Evolutionary conservation across 2,329 filamentous ascomycete species (phyloP).

Genomic region (Aspergillus fructus): DNA sequence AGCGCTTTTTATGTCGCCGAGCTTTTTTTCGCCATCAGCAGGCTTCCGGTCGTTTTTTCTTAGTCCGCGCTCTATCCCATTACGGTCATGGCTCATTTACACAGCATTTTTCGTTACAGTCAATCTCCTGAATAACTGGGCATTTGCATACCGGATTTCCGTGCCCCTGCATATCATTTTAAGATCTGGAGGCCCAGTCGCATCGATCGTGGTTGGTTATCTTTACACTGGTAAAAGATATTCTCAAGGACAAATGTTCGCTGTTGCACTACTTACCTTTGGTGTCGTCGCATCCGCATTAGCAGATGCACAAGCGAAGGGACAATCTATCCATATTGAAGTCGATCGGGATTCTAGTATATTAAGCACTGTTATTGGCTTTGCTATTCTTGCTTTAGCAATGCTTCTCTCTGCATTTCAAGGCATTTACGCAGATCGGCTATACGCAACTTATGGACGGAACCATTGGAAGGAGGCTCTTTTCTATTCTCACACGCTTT

Average conservation of each 20-base stretch:
- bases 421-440: conserved; percentile 90
- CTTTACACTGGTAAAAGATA: conserved; percentile 78
- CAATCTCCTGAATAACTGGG: conserved; percentile 96
- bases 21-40: conserved; percentile 65
- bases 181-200: conserved; percentile 90
- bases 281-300: conserved; percentile 87
- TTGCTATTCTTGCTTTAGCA: conserved; percentile 79
- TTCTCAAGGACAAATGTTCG: conserved; percentile 73
- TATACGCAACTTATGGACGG: conserved; percentile 77
- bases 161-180: conserved; percentile 97
- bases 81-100: conserved; percentile 82
- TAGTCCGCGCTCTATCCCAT: conserved; percentile 73
- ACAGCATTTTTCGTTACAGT: conserved; percentile 89
- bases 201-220: conserved; percentile 88
- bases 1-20: conserved; percentile 72
- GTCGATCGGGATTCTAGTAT: conserved; percentile 36
- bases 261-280: conserved; percentile 77
- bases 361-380: conserved; percentile 58
- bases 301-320: conserved; percentile 85
- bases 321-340: conserved; percentile 32
- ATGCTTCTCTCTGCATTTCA: conserved; percentile 90
- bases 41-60: conserved; percentile 69
- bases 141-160: conserved; percentile 94
- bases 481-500: conserved; percentile 75
- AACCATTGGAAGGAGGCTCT: conserved; percentile 91